Percentiles rank a stretch among this genome's conserved stretches.
Conservation (phyloP, 192 early-diverging fungal species). For the Coemansia sp. region DNA sequence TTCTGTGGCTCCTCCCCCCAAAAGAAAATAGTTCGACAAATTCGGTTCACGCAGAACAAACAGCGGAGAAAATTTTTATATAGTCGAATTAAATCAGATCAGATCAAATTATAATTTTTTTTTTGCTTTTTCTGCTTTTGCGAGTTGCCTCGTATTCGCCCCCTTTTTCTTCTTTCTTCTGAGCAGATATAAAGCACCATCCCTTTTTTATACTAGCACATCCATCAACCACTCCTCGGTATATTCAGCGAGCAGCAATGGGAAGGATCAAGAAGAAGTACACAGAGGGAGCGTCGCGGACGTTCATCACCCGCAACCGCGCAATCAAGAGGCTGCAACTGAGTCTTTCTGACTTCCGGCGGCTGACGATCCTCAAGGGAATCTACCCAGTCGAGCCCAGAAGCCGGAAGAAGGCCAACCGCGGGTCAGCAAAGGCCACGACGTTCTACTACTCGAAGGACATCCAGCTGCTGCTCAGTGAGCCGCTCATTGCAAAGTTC, state of each 20-base stretch:
- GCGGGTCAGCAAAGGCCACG: slow-evolving; percentile 86
- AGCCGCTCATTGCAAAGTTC: slow-evolving; percentile 90
- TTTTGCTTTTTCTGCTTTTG: background rate
- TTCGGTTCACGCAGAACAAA: too few relatives aligned
- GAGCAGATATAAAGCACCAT: background rate
- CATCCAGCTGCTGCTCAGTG: slow-evolving; percentile 91
- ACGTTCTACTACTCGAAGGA: slow-evolving; percentile 94
- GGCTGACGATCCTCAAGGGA: slow-evolving; percentile 97
- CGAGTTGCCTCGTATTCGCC: too few relatives aligned
- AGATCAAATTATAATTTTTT: slow-evolving; percentile 9
- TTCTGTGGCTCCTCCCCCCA: background rate
- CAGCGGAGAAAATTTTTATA: slow-evolving; percentile 1
- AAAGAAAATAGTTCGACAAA: background rate
- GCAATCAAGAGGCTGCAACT: slow-evolving; percentile 95
- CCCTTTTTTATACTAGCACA: too few relatives aligned
- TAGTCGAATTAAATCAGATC: slow-evolving; percentile 8
- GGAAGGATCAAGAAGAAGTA: slow-evolving; percentile 73
- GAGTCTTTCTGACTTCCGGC: slow-evolving; percentile 90
- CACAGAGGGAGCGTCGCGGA: slow-evolving; percentile 80
- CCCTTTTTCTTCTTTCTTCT: background rate
- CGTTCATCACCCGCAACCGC: slow-evolving; percentile 87
- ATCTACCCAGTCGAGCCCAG: slow-evolving; percentile 96
- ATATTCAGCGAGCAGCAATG: slow-evolving; percentile 15
- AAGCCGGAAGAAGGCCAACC: slow-evolving; percentile 90
- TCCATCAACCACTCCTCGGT: background rate